Evolutionary conservation across 768 basidiomycete species (phyloP).

Genomic region (Sarcomyxa edulis): DNA sequence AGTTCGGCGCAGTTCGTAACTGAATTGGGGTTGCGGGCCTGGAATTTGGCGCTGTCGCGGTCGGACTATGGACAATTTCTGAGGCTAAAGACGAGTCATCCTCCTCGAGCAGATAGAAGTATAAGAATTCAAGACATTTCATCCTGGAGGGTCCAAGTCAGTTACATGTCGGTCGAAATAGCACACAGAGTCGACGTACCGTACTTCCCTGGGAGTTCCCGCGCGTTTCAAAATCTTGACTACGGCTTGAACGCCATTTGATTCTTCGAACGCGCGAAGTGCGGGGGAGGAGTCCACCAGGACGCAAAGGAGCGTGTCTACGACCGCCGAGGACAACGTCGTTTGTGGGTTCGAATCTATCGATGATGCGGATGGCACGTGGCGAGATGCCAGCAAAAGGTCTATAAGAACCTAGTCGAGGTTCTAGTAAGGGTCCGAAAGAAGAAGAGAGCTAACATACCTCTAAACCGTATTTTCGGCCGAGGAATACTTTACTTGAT

Average conservation of each 20-base stretch:
- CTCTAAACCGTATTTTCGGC: constrained; percentile 63
- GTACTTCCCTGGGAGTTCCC: constrained; percentile 80
- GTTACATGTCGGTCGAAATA: background rate
- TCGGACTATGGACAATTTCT: too few relatives aligned
- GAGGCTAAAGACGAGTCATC: too few relatives aligned
- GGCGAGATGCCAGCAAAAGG: constrained; percentile 65
- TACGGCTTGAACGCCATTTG: constrained; percentile 71
- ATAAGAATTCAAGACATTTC: constrained; percentile 94
- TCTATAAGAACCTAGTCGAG: constrained; percentile 59
- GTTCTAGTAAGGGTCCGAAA: background rate
- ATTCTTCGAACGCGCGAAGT: constrained; percentile 73
- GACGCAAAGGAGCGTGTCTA: constrained; percentile 84
- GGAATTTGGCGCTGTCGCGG: too few relatives aligned
- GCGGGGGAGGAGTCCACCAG: constrained; percentile 82
- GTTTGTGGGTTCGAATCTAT: constrained; percentile 17
- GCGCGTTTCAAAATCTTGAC: constrained; percentile 87
- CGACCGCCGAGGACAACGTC: constrained; percentile 63
- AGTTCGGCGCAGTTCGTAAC: too few relatives aligned
- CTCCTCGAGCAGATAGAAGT: constrained; percentile 92
- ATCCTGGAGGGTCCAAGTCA: constrained; percentile 53
- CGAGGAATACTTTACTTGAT: constrained; percentile 63
- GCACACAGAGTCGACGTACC: constrained; percentile 40
- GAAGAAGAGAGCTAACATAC: constrained; percentile 25
- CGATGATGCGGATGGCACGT: constrained; percentile 35
- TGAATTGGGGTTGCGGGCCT: too few relatives aligned